phyloP scores from a whole-genome alignment of 2,329 filamentous ascomycete species.

The Bisporella sp. region DNA sequence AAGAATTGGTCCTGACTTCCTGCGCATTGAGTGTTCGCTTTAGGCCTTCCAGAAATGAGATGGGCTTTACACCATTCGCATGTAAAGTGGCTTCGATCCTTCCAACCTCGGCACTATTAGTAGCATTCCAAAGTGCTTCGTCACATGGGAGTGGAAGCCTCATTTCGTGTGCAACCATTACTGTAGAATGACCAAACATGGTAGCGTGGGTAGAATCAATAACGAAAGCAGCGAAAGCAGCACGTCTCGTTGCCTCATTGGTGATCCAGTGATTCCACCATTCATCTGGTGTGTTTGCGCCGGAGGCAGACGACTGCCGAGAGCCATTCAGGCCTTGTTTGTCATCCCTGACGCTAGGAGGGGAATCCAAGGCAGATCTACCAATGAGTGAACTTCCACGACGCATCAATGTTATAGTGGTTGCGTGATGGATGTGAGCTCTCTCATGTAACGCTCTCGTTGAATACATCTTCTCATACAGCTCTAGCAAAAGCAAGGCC shows the following conservation, averaged over 20 bases:
- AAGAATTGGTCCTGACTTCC: slow-evolving; percentile 83
- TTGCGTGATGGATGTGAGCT: slow-evolving; percentile 94
- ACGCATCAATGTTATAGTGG: slow-evolving; percentile 90
- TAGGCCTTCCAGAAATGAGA: slow-evolving; percentile 83
- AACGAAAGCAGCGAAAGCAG: slow-evolving; percentile 89
- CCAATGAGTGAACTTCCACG: slow-evolving; percentile 87
- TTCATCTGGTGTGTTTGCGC: slow-evolving; percentile 69
- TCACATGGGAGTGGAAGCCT: slow-evolving; percentile 86
- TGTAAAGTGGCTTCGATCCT: slow-evolving; percentile 74
- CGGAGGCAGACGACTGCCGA: slow-evolving; percentile 55
- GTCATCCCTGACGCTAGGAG: slow-evolving; percentile 56
- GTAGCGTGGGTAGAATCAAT: slow-evolving; percentile 94
- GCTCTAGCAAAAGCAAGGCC: slow-evolving; percentile 76
- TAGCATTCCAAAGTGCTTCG: slow-evolving; percentile 86
- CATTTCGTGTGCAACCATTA: slow-evolving; percentile 97
- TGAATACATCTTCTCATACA: slow-evolving; percentile 98
- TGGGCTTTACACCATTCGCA: slow-evolving; percentile 74
- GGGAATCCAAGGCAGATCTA: slow-evolving; percentile 75
- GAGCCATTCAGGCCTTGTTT: slow-evolving; percentile 41
- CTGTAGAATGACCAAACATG: slow-evolving; percentile 95
- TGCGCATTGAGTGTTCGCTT: slow-evolving; percentile 85
- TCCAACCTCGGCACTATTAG: slow-evolving; percentile 78
- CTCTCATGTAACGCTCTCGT: slow-evolving; percentile 87
- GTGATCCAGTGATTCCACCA: slow-evolving; percentile 97
- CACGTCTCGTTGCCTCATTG: slow-evolving; percentile 81